A percentile compares a stretch with the other conserved stretches of the same genome.
These are phyloP conservation scores for Paramecium tetraurelia DNA, from an alignment of 73 alveolate genomes.

Conservation along the genomic window DNA sequence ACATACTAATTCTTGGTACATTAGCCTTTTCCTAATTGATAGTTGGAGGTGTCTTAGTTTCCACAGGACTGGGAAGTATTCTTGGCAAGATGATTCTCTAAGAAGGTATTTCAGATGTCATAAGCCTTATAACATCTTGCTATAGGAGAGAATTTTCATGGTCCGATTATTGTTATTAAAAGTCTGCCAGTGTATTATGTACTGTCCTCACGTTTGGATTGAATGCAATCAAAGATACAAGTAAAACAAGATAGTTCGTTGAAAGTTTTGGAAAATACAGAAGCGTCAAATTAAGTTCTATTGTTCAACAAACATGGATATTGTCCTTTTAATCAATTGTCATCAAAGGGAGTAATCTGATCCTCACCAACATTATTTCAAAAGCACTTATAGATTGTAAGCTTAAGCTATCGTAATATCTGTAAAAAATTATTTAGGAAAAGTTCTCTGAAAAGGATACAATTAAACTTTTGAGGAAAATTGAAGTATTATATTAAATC, in stretches of 20 bases:
- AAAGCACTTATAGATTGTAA: background rate
- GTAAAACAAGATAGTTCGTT: background rate
- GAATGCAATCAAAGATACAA: background rate
- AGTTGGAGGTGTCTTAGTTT: background rate
- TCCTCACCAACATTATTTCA: background rate
- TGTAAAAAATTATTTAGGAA: background rate
- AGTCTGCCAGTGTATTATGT: background rate
- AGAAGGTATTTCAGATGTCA: background rate
- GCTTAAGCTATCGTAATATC: background rate
- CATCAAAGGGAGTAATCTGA: background rate
- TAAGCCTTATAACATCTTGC: background rate
- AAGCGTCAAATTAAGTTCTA: background rate
- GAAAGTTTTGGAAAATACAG: background rate
- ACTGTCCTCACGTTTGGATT: background rate
- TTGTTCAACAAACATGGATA: background rate
- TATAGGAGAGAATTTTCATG: background rate
- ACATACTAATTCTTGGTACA: background rate
- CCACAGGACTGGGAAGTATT: background rate
- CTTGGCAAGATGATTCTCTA: background rate
- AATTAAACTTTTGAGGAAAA: background rate
- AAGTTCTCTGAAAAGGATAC: background rate
- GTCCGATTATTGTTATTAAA: background rate
- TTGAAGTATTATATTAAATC: background rate
- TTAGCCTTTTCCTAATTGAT: background rate
- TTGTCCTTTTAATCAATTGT: background rate